Base-by-base conservation (phyloP, 2,329 filamentous ascomycete genomes). In the Aureobasidium sp. region DNA sequence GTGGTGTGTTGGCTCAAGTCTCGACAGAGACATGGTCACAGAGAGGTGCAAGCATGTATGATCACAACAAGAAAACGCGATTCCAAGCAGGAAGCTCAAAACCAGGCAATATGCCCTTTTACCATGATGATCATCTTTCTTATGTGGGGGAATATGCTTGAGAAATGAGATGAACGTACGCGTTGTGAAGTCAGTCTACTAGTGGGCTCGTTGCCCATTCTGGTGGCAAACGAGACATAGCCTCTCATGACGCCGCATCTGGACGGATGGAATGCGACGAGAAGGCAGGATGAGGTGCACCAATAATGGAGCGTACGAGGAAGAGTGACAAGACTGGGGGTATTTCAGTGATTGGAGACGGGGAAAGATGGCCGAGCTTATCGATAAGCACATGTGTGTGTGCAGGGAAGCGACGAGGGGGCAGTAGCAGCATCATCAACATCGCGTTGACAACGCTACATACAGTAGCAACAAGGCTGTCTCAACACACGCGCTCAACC, bases 61-160 rank as follows among this genome's bases (percentile, higher is more conserved):
- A 32, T 22, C 53, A 34, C 53, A 48, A 32, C 37, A 22, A 44
- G 14, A 35, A 32, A 11, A 22, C 16, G 19, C 16, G 22, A 5
- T 22, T 39, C 24, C 37, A 34, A 29, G 21, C 40, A 29, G 29
- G 34, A 10, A 7, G 6, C 27, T 12, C 27, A 35, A 29, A 21
- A 39, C 30, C 27, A 35, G 19, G 71, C 69, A 68, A 74, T 83
- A 78, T 71, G 79, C 79, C 79, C 79, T 82, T 83, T 83, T 83
- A 82, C 79, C 79, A 79, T 55, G 64, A 14, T 53, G 57, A 64
- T 75, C 78, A 81, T 82, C 79, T 78, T 74, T 54, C 30, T 42
- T 42, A 6, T 22, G n/a, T 41, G 27, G 16, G 32, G 32, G 16
- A 7, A 16, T 22, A 6, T 39, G 21, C 6, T 25, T 16, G 21